Conservation (phyloP, 257 asterid genomes). For the Vinca minor region DNA sequence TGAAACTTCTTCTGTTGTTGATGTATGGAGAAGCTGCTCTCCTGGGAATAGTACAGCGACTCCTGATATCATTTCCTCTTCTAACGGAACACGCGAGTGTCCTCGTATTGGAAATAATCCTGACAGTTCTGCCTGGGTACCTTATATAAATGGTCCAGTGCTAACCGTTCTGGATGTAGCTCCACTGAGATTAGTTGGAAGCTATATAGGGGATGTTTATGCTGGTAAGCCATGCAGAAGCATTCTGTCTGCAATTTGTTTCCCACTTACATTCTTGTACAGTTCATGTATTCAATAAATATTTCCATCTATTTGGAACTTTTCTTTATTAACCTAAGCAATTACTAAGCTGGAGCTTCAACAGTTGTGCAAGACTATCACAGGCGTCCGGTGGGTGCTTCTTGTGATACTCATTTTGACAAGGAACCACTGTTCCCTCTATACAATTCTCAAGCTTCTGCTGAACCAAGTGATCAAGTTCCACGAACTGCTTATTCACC, state of each 20-base stretch:
- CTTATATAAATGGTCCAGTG: conserved; percentile 58
- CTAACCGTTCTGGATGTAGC: conserved; percentile 79
- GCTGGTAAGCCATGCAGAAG: conserved; percentile 44
- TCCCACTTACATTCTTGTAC: conserved; percentile 6
- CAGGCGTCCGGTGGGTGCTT: conserved; percentile 36
- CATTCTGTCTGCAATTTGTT: conserved; percentile 16
- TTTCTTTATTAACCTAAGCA: conserved; percentile 7
- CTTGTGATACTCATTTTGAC: conserved; percentile 39
- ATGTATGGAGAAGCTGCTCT: conserved; percentile 27
- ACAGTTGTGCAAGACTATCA: conserved; percentile 57
- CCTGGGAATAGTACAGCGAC: conserved; percentile 28
- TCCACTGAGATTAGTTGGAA: conserved; percentile 68
- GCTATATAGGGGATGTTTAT: conserved; percentile 68
- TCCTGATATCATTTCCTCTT: conserved; percentile 26
- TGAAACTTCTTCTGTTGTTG: conserved; percentile 21
- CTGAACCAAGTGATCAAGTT: conserved; percentile 38
- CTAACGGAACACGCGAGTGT: conserved; percentile 25
- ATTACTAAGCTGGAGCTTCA: conserved; percentile 18
- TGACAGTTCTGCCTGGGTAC: conserved; percentile 49
- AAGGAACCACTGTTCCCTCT: conserved; percentile 76
- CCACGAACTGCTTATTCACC: conserved; percentile 21
- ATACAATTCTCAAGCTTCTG: conserved; percentile 28
- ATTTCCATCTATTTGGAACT: neutral
- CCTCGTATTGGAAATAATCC: conserved; percentile 26
- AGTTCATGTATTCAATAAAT: conserved; percentile 12